Evolutionary conservation across 1,139 yeast species (phyloP).

Genomic region (Hyphopichia wangnamkhiaoensis): DNA sequence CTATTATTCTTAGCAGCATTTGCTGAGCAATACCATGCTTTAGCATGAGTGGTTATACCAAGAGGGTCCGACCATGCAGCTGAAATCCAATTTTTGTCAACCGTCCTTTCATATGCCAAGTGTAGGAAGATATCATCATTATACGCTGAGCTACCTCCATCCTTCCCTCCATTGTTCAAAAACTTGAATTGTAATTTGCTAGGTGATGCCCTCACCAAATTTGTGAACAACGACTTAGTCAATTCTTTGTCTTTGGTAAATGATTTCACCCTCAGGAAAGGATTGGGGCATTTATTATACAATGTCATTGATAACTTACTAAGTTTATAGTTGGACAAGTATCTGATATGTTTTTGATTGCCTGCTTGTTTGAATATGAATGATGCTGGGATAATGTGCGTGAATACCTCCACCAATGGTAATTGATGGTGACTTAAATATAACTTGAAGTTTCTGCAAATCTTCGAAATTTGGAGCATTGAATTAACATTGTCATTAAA

Average conservation of each 20-base stretch:
- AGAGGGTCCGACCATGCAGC: slow-evolving; percentile 90
- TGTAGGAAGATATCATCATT: slow-evolving; percentile 78
- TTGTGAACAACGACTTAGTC: slow-evolving; percentile 32
- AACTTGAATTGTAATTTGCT: slow-evolving; percentile 54
- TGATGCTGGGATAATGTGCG: slow-evolving; percentile 60
- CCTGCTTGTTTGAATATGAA: slow-evolving; percentile 39
- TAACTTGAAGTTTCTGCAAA: slow-evolving; percentile 50
- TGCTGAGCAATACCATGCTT: slow-evolving; percentile 63
- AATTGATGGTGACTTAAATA: slow-evolving; percentile 39
- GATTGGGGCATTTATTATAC: slow-evolving; percentile 59
- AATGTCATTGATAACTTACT: slow-evolving; percentile 58
- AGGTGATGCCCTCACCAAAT: slow-evolving; percentile 49
- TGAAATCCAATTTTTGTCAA: slow-evolving; percentile 80
- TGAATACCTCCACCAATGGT: slow-evolving; percentile 48
- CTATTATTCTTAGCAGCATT: slow-evolving; percentile 6
- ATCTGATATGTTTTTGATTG: slow-evolving; percentile 42
- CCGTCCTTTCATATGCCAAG: slow-evolving; percentile 79
- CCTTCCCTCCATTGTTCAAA: slow-evolving; percentile 25
- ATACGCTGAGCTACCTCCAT: slow-evolving; percentile 19
- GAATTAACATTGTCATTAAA: slow-evolving; percentile 48
- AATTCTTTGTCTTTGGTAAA: slow-evolving; percentile 10
- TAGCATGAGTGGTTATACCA: slow-evolving; percentile 64
- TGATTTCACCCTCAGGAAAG: slow-evolving; percentile 7
- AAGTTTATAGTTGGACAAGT: slow-evolving; percentile 50
- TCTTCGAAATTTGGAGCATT: slow-evolving; percentile 46